These are phyloP conservation scores for Xylaria flabelliformis DNA, from an alignment of 495 filamentous ascomycete genomes.

Conservation along the genomic window DNA sequence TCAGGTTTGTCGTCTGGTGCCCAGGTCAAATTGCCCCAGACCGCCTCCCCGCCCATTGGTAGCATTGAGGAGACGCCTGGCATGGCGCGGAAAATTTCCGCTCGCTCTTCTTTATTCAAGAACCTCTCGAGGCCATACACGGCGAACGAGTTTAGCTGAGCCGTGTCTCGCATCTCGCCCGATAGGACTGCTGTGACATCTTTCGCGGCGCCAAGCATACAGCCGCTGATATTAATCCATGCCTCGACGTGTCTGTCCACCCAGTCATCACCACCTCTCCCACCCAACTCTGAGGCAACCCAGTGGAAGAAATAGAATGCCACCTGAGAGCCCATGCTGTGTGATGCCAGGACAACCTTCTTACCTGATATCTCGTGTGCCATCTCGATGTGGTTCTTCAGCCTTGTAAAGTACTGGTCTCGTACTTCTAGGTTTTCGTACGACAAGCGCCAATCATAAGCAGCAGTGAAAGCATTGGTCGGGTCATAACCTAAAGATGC, in stretches of 20 bases:
- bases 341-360: constrained; percentile 87
- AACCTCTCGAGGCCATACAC: constrained; percentile 98
- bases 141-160: constrained; percentile 95
- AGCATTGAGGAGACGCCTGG: constrained; percentile 96
- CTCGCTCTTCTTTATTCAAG: constrained; percentile 84
- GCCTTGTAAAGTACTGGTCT: constrained; percentile 89
- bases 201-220: constrained; percentile 96
- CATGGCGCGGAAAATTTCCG: constrained; percentile 95
- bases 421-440: constrained; percentile 86
- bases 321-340: constrained; percentile 97
- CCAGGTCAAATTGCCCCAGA: constrained; percentile 91
- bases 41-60: constrained; percentile 90
- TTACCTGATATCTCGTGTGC: constrained; percentile 69
- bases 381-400: constrained; percentile 90
- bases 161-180: constrained; percentile 98
- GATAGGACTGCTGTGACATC: constrained; percentile 89
- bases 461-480: constrained; percentile 91
- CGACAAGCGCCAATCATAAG: constrained; percentile 97
- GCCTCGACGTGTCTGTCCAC: constrained; percentile 88
- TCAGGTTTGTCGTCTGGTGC: constrained; percentile 86
- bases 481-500: constrained; percentile 96
- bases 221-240: constrained; percentile 98
- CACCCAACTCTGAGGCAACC: constrained; percentile 82
- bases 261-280: constrained; percentile 84
- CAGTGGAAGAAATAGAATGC: constrained; percentile 97